Evolutionary conservation across 192 early-diverging fungal genomes (phyloP), one percentile per base, ranked within the genome.

Genomic region (Linnemannia zychae): DNA sequence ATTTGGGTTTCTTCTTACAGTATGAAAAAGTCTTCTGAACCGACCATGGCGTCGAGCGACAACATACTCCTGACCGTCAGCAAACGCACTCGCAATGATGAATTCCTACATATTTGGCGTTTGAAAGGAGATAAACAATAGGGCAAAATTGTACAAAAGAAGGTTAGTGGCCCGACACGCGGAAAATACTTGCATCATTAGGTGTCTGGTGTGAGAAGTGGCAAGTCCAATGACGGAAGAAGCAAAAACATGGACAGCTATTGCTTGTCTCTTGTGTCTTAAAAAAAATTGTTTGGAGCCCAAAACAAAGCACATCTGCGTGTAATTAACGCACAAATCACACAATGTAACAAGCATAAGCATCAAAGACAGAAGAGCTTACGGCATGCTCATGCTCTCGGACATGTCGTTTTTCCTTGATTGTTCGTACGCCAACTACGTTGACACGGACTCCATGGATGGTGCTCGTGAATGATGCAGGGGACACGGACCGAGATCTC

Each of bases 41-140:
- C 89, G 86, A n/a, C 88, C 88, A 69, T 89, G 79, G 36, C 89
- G 82, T 71, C 81, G 76, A 16, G 88, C 88, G 36, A 91, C 89
- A 15, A 74, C 71, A 68, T 65, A 78, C 38, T 74, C 79, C 37
- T 80, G 67, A 17, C 53, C 73, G 46, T 84, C 40, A 47, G 53
- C 68, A 34, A 82, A 74, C 18, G 49, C 60, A n/a, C 84, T 82
- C 16, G 81, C 67, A n/a, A 91, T 75, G n/a, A 91, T 67, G 65
- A 88, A 91, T 71, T 89, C 81, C 87, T 80, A 34, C n/a, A 63
- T 31, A 52, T 18, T 24, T 63, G 22, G 52, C 7, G 57, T 31
- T 33, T 44, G 40, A 9, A 44, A 3, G 40, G 40, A 44, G n/a
- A 44, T 44, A 44, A 44, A 44, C 40, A 44, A 44, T 6, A 44